Evolutionary conservation across 371 early-diverging fungal species (phyloP).

Genomic region (Mortierella sp.): DNA sequence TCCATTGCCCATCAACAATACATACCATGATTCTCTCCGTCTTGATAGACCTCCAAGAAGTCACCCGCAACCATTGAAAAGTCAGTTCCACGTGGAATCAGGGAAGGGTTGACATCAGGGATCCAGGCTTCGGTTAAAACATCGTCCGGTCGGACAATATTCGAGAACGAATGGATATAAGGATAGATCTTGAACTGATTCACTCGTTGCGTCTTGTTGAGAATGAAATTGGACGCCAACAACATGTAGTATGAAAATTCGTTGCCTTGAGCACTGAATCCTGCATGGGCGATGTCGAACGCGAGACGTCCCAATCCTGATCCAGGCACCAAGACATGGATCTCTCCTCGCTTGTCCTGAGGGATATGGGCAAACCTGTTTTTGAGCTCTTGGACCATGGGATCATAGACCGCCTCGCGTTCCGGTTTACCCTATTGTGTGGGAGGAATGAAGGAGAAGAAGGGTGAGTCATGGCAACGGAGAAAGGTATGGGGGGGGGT

Average conservation of each 20-base stretch:
- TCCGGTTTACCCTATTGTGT: slow-evolving; percentile 75
- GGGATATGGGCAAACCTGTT: slow-evolving; percentile 59
- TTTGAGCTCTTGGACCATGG: slow-evolving; percentile 80
- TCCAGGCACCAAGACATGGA: slow-evolving; percentile 86
- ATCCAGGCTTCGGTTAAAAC: slow-evolving; percentile 75
- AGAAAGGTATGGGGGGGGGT: no score
- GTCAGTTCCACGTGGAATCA: slow-evolving; percentile 73
- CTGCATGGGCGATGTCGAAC: slow-evolving; percentile 82
- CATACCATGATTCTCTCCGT: slow-evolving; percentile 61
- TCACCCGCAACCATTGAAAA: slow-evolving; percentile 98
- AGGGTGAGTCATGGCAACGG: neutral
- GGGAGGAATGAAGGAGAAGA: neutral
- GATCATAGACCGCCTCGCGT: slow-evolving; percentile 82
- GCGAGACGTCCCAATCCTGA: slow-evolving; percentile 93
- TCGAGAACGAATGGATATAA: slow-evolving; percentile 90
- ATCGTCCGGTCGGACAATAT: slow-evolving; percentile 67
- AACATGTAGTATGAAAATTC: slow-evolving; percentile 87
- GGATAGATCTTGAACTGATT: slow-evolving; percentile 84
- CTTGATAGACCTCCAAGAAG: slow-evolving; percentile 87
- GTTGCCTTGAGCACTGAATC: slow-evolving; percentile 88
- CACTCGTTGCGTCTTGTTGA: slow-evolving; percentile 71
- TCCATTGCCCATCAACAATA: neutral
- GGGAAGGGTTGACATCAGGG: slow-evolving; percentile 84
- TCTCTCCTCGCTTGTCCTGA: slow-evolving; percentile 57
- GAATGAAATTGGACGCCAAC: slow-evolving; percentile 86